Evolutionary conservation across 345 rosid species (phyloP).

Genomic region (Murraya paniculata): DNA sequence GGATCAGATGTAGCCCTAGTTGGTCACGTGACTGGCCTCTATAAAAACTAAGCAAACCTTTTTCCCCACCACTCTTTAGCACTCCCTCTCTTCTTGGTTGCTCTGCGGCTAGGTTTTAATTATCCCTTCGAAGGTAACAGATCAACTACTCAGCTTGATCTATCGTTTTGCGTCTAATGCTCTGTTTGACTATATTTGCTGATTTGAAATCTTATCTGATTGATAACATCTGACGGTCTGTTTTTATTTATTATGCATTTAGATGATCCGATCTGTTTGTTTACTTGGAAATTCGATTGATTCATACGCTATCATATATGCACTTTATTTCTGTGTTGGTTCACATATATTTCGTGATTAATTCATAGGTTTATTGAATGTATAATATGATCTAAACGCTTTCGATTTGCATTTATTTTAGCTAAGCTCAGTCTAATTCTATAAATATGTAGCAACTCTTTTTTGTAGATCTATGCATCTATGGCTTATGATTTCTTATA

Average conservation of each 20-base stretch:
- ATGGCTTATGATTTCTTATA: neutral
- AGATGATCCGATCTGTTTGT: neutral
- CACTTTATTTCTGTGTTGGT: neutral
- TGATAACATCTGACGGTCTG: neutral
- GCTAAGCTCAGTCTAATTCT: neutral
- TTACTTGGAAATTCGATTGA: neutral
- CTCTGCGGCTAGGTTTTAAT: conserved; percentile 1
- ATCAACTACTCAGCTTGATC: neutral
- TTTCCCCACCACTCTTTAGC: neutral
- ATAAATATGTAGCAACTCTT: neutral
- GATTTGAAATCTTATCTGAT: neutral
- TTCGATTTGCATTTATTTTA: neutral
- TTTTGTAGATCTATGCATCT: neutral
- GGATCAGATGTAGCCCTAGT: neutral
- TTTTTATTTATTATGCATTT: no score
- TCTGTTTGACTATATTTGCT: neutral
- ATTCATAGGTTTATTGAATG: neutral
- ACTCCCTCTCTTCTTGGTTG: no score
- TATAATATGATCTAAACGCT: neutral
- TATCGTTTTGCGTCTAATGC: neutral
- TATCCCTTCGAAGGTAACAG: neutral
- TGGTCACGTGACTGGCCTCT: neutral
- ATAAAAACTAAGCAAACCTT: neutral
- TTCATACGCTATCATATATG: neutral
- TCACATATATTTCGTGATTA: neutral